Percentiles rank a stretch among this genome's conserved stretches.
These are phyloP conservation scores for Hibiscus tridactylites DNA, from an alignment of 345 rosid genomes.

Conservation along the genomic window DNA sequence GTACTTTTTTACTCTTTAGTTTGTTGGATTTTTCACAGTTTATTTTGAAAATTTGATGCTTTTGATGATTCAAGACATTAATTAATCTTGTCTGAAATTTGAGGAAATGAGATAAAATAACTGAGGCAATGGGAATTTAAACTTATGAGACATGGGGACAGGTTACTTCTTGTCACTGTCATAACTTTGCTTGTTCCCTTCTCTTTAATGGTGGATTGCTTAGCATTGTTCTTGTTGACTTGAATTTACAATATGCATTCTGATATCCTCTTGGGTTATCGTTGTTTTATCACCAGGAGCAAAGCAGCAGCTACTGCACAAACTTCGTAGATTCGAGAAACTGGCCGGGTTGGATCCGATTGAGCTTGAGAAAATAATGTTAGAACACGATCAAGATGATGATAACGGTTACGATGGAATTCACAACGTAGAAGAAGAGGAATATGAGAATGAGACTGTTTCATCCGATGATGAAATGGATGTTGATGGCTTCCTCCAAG, in stretches of 20 bases:
- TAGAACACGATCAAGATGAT: conserved; percentile 36
- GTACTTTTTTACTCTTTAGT: background rate
- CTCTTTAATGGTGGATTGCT: background rate
- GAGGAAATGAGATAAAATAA: background rate
- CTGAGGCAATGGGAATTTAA: background rate
- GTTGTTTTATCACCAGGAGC: conserved; percentile 39
- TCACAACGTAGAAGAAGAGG: background rate
- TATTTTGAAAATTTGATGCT: background rate
- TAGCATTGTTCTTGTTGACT: too few species aligned
- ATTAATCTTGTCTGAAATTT: background rate
- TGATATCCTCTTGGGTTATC: background rate
- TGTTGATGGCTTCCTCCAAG: conserved; percentile 1
- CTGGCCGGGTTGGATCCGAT: conserved; percentile 70
- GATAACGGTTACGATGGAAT: conserved; percentile 18
- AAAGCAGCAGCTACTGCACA: conserved; percentile 63
- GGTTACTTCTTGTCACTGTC: background rate
- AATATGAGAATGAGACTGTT: conserved; percentile 13
- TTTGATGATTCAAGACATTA: background rate
- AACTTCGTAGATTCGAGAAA: conserved; percentile 72
- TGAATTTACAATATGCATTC: too few species aligned
- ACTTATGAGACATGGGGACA: background rate
- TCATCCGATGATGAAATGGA: conserved; percentile 20
- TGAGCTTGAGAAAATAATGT: conserved; percentile 69
- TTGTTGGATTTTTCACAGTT: background rate
- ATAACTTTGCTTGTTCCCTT: background rate